Percentiles rank a stretch among this genome's conserved stretches.
Evolutionary conservation across 148 eudicot species (phyloP).

Genomic region (Fagopyrum tataricum): DNA sequence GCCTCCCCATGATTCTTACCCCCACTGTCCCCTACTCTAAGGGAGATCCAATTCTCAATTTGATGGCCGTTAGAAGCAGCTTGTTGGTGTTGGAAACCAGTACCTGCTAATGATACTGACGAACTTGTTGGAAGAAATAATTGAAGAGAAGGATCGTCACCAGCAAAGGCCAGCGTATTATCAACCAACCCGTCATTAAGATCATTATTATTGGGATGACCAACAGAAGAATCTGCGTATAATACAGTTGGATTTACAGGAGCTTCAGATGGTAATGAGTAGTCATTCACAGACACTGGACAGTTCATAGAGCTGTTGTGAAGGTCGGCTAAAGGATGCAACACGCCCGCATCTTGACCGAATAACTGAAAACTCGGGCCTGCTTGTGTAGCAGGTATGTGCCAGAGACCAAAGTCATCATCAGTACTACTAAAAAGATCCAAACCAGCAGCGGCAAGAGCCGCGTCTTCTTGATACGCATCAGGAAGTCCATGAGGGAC

Average conservation of each 20-base stretch:
- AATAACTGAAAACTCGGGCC: conserved; percentile 71
- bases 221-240: conserved; percentile 33
- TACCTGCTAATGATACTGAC: conserved; percentile 35
- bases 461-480: conserved; percentile 51
- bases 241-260: conserved; percentile 40
- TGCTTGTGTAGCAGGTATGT: conserved; percentile 54
- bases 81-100: conserved; percentile 43
- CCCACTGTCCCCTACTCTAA: conserved; percentile 73
- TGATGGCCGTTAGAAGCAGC: conserved; percentile 47
- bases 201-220: conserved; percentile 40
- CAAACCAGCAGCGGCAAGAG: conserved; percentile 47
- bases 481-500: conserved; percentile 45
- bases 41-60: conserved; percentile 90
- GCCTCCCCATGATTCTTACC: conserved; percentile 30
- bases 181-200: conserved; percentile 49
- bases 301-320: conserved; percentile 45
- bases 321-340: conserved; percentile 44
- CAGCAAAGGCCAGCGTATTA: conserved; percentile 59
- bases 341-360: conserved; percentile 61
- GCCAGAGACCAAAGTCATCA: conserved; percentile 72
- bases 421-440: conserved; percentile 52
- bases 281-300: conserved; percentile 50
- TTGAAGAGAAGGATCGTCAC: conserved; percentile 68
- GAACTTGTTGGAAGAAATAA: conserved; percentile 81
- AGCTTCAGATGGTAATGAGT: conserved; percentile 40